Conservation (phyloP, 768 basidiomycete genomes). For the Daedaleopsis sinensis region DNA sequence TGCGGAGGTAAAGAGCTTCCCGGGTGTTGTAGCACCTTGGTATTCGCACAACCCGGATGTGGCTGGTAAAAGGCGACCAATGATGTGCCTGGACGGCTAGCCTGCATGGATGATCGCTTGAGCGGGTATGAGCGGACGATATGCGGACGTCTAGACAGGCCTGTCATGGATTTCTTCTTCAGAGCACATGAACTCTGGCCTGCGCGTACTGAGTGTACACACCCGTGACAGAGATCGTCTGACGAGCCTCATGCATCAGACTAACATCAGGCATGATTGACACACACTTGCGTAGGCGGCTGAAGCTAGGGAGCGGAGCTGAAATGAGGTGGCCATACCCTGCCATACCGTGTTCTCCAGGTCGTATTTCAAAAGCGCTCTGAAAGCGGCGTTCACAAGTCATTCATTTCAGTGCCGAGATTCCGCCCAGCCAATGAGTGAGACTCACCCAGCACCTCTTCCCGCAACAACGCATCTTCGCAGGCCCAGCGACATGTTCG, state of each 20-base stretch:
- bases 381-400: not conserved
- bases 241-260: not conserved
- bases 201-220: too few species aligned
- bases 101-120: not conserved
- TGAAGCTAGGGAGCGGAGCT: not conserved
- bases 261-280: not conserved
- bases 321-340: not conserved
- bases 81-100: constrained; percentile 9
- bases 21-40: constrained; percentile 3
- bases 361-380: not conserved
- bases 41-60: constrained; percentile 1
- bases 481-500: not conserved
- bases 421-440: constrained; percentile 9
- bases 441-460: not conserved
- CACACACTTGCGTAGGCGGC: not conserved
- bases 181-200: too few species aligned
- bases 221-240: not conserved
- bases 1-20: constrained; percentile 20
- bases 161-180: not conserved
- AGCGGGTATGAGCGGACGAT: not conserved
- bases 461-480: constrained; percentile 2
- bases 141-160: not conserved
- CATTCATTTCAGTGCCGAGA: constrained; percentile 6
- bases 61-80: not conserved
- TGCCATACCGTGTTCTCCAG: not conserved